Evolutionary conservation across 257 asterid genomes (phyloP).

Genomic region (Asclepias syriaca): DNA sequence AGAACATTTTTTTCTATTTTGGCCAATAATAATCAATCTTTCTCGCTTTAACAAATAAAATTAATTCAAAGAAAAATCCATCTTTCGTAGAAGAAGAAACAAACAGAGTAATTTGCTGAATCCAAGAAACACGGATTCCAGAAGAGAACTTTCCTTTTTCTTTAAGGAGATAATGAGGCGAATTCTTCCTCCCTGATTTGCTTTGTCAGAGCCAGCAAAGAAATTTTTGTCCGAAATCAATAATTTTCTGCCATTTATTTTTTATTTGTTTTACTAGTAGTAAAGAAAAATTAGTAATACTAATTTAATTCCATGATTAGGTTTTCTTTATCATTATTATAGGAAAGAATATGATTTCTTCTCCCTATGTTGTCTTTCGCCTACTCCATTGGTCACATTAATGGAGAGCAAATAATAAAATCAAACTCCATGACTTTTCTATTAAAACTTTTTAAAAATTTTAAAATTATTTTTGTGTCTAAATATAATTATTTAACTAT

Average conservation of each 20-base stretch:
- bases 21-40: background rate
- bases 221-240: background rate
- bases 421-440: no score
- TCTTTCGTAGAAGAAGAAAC: no score
- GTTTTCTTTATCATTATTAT: no score
- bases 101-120: background rate
- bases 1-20: constrained; percentile 13
- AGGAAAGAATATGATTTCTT: no score
- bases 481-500: no score
- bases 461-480: no score
- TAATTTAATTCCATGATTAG: no score
- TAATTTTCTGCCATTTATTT: background rate
- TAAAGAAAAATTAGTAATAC: no score
- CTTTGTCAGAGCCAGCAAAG: constrained; percentile 8
- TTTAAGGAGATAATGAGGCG: background rate
- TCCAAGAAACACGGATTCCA: background rate
- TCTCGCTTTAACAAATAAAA: background rate
- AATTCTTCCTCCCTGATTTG: background rate
- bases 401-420: no score
- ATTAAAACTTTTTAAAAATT: no score
- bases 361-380: no score
- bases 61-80: background rate
- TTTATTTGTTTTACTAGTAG: background rate
- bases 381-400: no score
- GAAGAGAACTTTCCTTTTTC: background rate